These are phyloP conservation scores for Colletotrichum godetiae DNA, from an alignment of 2,329 filamentous ascomycete genomes.

Conservation along the genomic window DNA sequence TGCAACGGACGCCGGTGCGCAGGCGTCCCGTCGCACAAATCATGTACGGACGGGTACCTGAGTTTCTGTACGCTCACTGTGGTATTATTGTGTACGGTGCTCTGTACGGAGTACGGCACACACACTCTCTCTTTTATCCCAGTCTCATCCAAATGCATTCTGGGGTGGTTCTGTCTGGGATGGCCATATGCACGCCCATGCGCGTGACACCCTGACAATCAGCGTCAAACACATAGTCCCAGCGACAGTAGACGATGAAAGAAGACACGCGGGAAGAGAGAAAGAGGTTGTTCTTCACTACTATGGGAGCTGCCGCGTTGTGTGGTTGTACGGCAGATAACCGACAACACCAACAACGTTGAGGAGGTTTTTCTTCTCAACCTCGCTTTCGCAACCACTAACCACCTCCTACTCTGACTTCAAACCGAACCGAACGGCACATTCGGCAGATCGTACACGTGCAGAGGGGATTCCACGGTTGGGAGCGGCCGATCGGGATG, in stretches of 20 bases:
- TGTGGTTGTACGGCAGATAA: neutral
- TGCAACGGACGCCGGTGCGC: constrained; percentile 30
- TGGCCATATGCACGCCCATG: neutral
- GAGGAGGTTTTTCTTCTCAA: neutral
- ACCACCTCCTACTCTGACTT: neutral
- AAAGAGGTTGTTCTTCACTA: neutral
- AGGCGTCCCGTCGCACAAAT: constrained; percentile 7
- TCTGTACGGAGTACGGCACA: neutral
- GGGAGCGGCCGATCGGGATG: constrained; percentile 18
- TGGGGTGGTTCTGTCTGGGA: neutral
- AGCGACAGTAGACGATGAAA: neutral
- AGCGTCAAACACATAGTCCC: constrained; percentile 21
- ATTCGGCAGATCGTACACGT: neutral
- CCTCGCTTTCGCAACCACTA: neutral
- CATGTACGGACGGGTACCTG: constrained; percentile 15
- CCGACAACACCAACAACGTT: neutral
- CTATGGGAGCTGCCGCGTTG: neutral
- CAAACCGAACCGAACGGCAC: neutral
- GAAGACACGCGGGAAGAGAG: neutral
- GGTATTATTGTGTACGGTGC: neutral
- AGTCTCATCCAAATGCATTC: constrained; percentile 15
- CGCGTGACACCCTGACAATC: constrained; percentile 26
- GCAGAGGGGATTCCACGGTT: neutral
- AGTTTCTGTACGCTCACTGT: neutral
- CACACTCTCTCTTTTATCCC: neutral